A percentile compares a stretch with the other conserved stretches of the same genome.
Evolutionary conservation across 2,329 filamentous ascomycete species (phyloP).

Genomic region (Arthrinium phaeospermum): DNA sequence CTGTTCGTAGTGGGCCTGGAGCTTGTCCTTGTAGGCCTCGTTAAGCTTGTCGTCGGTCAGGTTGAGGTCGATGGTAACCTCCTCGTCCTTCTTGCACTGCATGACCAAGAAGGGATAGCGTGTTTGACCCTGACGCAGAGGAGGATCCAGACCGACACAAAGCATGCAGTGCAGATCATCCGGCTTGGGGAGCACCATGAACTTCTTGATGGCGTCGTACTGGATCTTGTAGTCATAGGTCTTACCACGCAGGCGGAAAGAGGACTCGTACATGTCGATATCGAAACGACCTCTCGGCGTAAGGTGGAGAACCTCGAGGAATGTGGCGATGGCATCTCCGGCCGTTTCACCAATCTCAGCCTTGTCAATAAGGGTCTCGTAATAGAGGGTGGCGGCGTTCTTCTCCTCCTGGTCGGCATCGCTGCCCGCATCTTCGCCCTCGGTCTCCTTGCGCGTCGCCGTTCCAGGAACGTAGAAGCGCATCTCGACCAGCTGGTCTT

Average conservation of each 20-base stretch:
- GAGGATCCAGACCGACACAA: conserved; percentile 91
- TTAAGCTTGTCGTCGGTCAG: conserved; percentile 89
- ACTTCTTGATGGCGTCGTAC: conserved; percentile 97
- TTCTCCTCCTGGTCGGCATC: conserved; percentile 79
- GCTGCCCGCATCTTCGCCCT: conserved; percentile 75
- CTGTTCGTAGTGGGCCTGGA: conserved; percentile 89
- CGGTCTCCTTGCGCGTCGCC: conserved; percentile 76
- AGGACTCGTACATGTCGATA: conserved; percentile 99
- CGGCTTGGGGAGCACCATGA: conserved; percentile 98
- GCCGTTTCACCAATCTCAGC: conserved; percentile 98
- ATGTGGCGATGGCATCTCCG: conserved; percentile 97
- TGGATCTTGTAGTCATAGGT: conserved; percentile 99
- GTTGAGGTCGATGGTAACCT: conserved; percentile 95
- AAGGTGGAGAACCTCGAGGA: conserved; percentile 94
- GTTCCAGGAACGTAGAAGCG: conserved; percentile 97
- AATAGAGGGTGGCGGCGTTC: conserved; percentile 96
- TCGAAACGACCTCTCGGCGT: conserved; percentile 99
- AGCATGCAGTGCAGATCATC: conserved; percentile 96
- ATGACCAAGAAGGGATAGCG: conserved; percentile 98
- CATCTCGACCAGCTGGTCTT: conserved; percentile 97
- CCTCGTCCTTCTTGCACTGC: conserved; percentile 98
- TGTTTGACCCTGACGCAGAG: conserved; percentile 94
- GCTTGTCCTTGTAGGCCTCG: conserved; percentile 84
- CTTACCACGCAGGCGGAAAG: conserved; percentile 95
- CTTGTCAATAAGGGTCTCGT: conserved; percentile 97